Evolutionary conservation across 2,329 filamentous ascomycete genomes (phyloP), one percentile per base, ranked within the genome.

Genomic region (Exophiala aquamarina): DNA sequence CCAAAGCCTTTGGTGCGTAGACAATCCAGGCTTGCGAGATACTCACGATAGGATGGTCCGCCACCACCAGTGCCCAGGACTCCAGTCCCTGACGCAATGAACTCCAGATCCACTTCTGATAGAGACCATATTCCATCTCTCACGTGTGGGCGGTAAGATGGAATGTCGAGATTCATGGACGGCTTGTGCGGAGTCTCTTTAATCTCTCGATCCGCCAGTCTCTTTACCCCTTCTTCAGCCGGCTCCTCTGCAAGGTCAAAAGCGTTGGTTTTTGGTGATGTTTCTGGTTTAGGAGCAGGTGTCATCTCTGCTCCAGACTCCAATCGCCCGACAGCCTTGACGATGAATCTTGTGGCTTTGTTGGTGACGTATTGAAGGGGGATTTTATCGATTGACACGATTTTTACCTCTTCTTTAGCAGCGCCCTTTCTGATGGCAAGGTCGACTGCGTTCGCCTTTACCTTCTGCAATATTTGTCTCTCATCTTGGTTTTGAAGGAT

Each of bases 321-420:
- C 14, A 74, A 65, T 34, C 73, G 68, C 3, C 65, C 66, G 11
- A 68, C 63, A 13, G 64, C 66, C 44, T 63, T 63, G n/a, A 65
- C 62, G 18, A 69, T 56, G 10, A 65, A 55, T 14, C 66, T 58
- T 6, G 63, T 58, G 11, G 56, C 56, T 39, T 58, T 57, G 36
- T 62, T 60, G 6, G 68, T 59, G 36, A 43, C 47, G 42, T 53
- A 53, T 18, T 37, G 38, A 17, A 53, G 15, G n/a, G 69, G 67
- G 20, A 76, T 59, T 56, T 69, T 70, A 17, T 66, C 68, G 2
- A 66, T 64, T 46, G 60, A 56, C 8, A 52, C 48, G 23, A 66
- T 55, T 39, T 61, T 45, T 63, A 68, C 58, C 1, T 64, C 69
- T 10, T 68, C 63, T n/a, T 34, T 38, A 9, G 9, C 14, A 15